Evolutionary conservation across 139 green algal genomes (phyloP).

Genomic region (Deuterostichococcus epilithicus): DNA sequence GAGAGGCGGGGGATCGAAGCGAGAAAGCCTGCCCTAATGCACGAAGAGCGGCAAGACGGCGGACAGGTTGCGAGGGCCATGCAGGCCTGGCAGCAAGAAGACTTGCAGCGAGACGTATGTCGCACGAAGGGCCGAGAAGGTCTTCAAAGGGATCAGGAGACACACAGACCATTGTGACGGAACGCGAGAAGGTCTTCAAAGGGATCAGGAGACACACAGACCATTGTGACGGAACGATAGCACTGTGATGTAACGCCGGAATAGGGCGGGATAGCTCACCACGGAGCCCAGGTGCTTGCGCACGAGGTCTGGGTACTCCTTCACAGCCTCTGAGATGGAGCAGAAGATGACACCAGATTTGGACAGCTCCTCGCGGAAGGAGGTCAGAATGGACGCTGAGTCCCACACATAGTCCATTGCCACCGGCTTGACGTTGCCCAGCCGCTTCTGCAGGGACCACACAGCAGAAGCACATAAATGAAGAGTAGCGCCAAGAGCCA

Average conservation of each 20-base stretch:
- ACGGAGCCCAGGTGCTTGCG: conserved; percentile 88
- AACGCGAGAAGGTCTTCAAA: too few relatives aligned
- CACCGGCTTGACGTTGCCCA: conserved; percentile 81
- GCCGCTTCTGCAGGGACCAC: conserved; percentile 71
- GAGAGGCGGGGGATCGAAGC: too few relatives aligned
- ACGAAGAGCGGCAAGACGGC: too few relatives aligned
- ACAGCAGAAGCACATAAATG: too few relatives aligned
- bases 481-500: too few relatives aligned
- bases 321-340: conserved; percentile 92
- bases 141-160: background rate
- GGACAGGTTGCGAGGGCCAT: too few relatives aligned
- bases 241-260: too few relatives aligned
- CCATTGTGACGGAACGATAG: background rate
- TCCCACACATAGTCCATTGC: conserved; percentile 98
- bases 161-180: background rate
- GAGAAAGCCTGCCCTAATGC: too few relatives aligned
- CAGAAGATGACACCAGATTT: conserved; percentile 98
- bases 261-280: conserved; percentile 42
- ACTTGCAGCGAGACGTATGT: too few relatives aligned
- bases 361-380: conserved; percentile 90
- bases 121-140: too few relatives aligned
- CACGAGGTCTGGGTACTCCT: conserved; percentile 94
- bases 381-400: conserved; percentile 97
- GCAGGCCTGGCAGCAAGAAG: too few relatives aligned
- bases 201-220: too few relatives aligned